Base-by-base conservation (phyloP, 2,329 filamentous ascomycete species). In the Exophiala xenobiotica region DNA sequence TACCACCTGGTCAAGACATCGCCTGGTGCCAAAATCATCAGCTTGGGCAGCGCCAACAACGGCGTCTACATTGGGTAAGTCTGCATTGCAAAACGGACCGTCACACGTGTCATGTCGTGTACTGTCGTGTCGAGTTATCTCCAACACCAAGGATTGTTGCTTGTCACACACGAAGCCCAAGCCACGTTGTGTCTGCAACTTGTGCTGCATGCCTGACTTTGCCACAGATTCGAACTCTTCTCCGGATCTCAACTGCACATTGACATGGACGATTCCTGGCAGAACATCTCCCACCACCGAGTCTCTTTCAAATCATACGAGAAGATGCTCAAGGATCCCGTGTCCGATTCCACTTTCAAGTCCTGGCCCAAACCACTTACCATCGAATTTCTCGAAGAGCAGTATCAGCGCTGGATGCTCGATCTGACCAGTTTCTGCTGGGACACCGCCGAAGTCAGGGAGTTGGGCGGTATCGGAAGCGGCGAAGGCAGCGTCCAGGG, bases 1-100 rank as follows among this genome's bases (percentile, higher is more conserved):
- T 62, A 62, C 46, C 52, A 57, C 42, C 33, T 62, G 31, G 57
- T 62, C 37, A 62, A 62, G 51, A 62, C 56, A 23, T 57, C 55
- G 9, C 58, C 58, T 5, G 60, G 60, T 9, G 58, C 60, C n/a
- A 58, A 54, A 38, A 61, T 62, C 38, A 51, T 61, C 29, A 57
- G 56, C 29, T 43, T 62, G 29, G 60, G 60, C 33, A 62, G 52
- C 41, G 49, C 55, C 16, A 56, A 49, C 18, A 56, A 53, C 35
- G 59, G 59, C 31, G 56, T 58, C 23, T 61, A 59, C 49, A 61
- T 61, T 29, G 59, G 59, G 59, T 61, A 48, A 57, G 59, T 61
- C 29, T 14, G 24, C 2, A 42, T 42, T 22, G 4, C 26, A 7
- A 45, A 20, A 2, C 9, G 8, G 20, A 39, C 37, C 16, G 20